Conservation (phyloP, 1,284 basidiomycete genomes). For the Serendipita sp. region DNA sequence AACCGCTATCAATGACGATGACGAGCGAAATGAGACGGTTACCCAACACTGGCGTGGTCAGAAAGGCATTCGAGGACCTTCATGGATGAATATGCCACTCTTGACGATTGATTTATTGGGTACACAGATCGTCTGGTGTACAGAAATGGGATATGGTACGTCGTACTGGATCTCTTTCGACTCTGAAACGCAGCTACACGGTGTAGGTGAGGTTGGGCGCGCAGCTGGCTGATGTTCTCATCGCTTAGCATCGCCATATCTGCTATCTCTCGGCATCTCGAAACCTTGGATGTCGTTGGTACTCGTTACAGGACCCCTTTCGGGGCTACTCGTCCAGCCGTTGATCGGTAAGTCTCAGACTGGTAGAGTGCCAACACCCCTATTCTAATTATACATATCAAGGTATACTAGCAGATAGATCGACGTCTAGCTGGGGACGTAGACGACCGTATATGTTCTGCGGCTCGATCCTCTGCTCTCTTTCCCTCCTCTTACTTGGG, state of each 20-base stretch:
- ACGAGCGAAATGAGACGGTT: neutral
- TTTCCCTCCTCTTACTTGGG: slow-evolving; percentile 71
- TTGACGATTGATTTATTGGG: slow-evolving; percentile 69
- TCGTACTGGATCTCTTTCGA: slow-evolving; percentile 8
- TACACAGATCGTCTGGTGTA: slow-evolving; percentile 77
- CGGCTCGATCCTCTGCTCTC: slow-evolving; percentile 51
- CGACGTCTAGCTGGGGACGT: slow-evolving; percentile 72
- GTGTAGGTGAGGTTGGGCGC: slow-evolving; percentile 23
- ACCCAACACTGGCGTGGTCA: neutral
- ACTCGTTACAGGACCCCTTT: slow-evolving; percentile 86
- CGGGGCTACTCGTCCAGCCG: slow-evolving; percentile 85
- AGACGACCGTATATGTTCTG: slow-evolving; percentile 75
- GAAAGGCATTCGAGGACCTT: slow-evolving; percentile 29
- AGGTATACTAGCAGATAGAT: slow-evolving; percentile 75
- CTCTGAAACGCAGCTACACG: slow-evolving; percentile 5
- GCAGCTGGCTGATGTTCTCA: neutral
- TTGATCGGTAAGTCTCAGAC: slow-evolving; percentile 43
- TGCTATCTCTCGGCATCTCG: slow-evolving; percentile 77
- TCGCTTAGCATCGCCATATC: slow-evolving; percentile 66
- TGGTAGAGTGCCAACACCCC: neutral
- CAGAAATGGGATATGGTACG: slow-evolving; percentile 81
- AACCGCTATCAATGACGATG: neutral
- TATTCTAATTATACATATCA: neutral
- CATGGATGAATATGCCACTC: slow-evolving; percentile 49
- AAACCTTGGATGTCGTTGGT: slow-evolving; percentile 83